These are phyloP conservation scores for Omphalotus guepiniiformis DNA, from an alignment of 768 basidiomycete species.

Conservation along the genomic window DNA sequence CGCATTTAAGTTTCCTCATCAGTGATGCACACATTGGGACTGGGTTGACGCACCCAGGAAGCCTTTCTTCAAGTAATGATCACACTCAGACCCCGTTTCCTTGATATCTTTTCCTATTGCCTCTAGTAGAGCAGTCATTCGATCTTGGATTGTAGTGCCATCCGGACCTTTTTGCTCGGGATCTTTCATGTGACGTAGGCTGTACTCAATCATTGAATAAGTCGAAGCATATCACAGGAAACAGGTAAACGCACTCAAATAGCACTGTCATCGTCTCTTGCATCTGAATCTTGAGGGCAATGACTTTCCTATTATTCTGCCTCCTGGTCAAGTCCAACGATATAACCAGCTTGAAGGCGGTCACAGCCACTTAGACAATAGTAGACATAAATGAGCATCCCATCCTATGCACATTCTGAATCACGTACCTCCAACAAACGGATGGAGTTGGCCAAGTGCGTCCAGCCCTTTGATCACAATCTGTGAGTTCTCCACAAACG, in stretches of 20 bases:
- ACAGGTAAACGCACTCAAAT: conserved; percentile 34
- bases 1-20: background rate
- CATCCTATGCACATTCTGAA: conserved; percentile 28
- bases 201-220: conserved; percentile 5
- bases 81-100: conserved; percentile 39
- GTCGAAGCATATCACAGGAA: background rate
- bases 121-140: conserved; percentile 25
- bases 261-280: conserved; percentile 43
- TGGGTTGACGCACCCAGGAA: conserved; percentile 28
- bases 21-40: background rate
- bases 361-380: conserved; percentile 26
- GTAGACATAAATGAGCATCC: no score
- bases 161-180: conserved; percentile 25
- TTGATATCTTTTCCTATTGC: conserved; percentile 37
- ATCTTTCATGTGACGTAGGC: conserved; percentile 25
- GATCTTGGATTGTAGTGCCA: conserved; percentile 25
- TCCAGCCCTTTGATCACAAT: conserved; percentile 5
- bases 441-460: conserved; percentile 25
- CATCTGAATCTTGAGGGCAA: conserved; percentile 45
- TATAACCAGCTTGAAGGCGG: conserved; percentile 46
- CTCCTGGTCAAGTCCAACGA: conserved; percentile 43
- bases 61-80: conserved; percentile 41
- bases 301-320: conserved; percentile 48
- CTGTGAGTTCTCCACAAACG: conserved; percentile 2
- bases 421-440: conserved; percentile 23